A percentile compares a stretch with the other conserved stretches of the same genome.
These are phyloP conservation scores for Arabidopsis lyrata DNA, from an alignment of 441 rosid species.

Conservation along the genomic window DNA sequence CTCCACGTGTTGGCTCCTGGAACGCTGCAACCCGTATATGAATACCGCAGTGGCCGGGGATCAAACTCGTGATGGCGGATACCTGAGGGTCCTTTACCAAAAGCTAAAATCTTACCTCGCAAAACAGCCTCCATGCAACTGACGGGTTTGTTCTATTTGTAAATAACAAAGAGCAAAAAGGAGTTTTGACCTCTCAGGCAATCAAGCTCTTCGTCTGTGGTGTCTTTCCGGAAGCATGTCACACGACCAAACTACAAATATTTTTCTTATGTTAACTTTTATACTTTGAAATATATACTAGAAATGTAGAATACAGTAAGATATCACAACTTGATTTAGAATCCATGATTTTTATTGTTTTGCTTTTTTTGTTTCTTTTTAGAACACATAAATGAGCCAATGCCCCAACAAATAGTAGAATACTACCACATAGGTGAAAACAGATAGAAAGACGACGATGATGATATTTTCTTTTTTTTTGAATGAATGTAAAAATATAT, in stretches of 20 bases:
- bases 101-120: no score
- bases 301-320: neutral
- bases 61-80: no score
- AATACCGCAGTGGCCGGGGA: no score
- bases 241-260: neutral
- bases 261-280: neutral
- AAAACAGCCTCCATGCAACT: no score
- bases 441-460: conserved; percentile 11
- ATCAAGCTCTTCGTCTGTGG: neutral
- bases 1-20: no score
- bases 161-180: no score
- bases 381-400: neutral
- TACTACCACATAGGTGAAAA: neutral
- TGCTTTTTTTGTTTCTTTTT: no score
- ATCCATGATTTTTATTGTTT: neutral
- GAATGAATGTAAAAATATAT: no score
- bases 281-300: neutral
- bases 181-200: no score
- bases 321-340: neutral
- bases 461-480: conserved; percentile 15
- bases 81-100: no score
- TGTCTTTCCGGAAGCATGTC: neutral
- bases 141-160: no score
- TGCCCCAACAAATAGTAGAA: neutral
- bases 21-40: no score